These are phyloP conservation scores for Morella rubra DNA, from an alignment of 306 rosid species.

Conservation along the genomic window DNA sequence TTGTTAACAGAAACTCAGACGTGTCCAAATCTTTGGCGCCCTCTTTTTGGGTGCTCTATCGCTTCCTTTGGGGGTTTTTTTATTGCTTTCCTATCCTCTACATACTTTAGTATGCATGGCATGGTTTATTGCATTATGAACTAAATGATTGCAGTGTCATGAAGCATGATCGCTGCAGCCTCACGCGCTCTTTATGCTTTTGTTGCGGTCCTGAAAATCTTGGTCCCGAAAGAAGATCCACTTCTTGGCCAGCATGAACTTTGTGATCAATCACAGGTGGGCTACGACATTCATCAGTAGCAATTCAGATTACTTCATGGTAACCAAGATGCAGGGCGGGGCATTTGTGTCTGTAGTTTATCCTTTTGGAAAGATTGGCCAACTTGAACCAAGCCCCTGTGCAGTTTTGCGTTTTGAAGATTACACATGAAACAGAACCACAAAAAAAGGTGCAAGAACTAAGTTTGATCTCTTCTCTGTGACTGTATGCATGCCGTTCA, in stretches of 20 bases:
- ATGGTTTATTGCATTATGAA: slow-evolving; percentile 1
- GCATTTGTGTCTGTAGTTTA: not conserved
- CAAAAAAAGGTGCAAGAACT: not conserved
- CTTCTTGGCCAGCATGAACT: slow-evolving; percentile 1
- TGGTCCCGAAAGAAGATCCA: not conserved
- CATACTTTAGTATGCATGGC: not conserved
- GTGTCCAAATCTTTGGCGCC: not conserved
- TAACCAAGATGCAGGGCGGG: not conserved
- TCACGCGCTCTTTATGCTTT: not conserved
- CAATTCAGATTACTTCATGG: not conserved
- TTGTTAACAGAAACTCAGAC: not conserved
- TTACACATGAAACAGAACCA: not conserved
- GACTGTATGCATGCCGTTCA: not conserved
- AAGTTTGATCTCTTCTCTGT: not conserved
- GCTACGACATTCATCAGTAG: not conserved
- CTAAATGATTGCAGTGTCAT: not conserved
- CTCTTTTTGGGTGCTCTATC: not conserved
- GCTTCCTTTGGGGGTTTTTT: not conserved
- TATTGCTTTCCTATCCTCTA: not conserved
- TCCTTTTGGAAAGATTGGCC: too few relatives aligned
- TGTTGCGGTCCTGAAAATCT: not conserved
- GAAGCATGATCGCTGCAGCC: not conserved
- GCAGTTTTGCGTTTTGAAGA: too few relatives aligned
- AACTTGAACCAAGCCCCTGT: too few relatives aligned
- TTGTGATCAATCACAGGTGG: not conserved